phyloP scores from a whole-genome alignment of 306 rosid genomes.

The Purshia tridentata region DNA sequence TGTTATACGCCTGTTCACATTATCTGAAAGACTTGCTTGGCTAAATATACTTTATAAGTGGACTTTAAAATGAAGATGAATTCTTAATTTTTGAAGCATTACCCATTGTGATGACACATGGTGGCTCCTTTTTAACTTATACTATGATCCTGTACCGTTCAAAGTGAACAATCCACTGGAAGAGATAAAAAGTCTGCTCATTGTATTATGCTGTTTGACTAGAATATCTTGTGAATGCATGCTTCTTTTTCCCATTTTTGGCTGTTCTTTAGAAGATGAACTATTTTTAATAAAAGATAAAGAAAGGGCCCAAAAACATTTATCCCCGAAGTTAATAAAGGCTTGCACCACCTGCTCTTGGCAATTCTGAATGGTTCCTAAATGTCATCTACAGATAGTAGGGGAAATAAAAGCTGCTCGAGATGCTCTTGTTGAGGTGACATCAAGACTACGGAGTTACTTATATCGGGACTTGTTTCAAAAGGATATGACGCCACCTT shows the following conservation, averaged over 20 bases:
- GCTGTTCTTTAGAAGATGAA: neutral
- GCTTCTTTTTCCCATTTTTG: neutral
- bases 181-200: neutral
- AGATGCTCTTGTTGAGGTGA: slow-evolving; percentile 89
- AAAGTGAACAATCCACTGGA: neutral
- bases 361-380: slow-evolving; percentile 21
- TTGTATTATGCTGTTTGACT: neutral
- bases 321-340: slow-evolving; percentile 20
- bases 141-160: neutral
- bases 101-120: slow-evolving; percentile 1
- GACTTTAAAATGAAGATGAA: slow-evolving; percentile 19
- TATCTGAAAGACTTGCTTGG: neutral
- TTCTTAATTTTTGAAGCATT: slow-evolving; percentile 24
- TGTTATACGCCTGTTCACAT: slow-evolving; percentile 12
- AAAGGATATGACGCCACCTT: slow-evolving; percentile 54
- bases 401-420: slow-evolving; percentile 95
- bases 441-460: slow-evolving; percentile 78
- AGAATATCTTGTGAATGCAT: slow-evolving; percentile 1
- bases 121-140: slow-evolving; percentile 1
- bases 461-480: slow-evolving; percentile 70
- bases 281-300: slow-evolving; percentile 10
- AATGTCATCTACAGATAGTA: slow-evolving; percentile 58
- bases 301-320: slow-evolving; percentile 22
- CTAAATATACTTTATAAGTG: neutral
- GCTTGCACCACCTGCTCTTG: slow-evolving; percentile 17